Base-by-base conservation (phyloP, 1,139 yeast species). In the Suhomyces anneliseae region DNA sequence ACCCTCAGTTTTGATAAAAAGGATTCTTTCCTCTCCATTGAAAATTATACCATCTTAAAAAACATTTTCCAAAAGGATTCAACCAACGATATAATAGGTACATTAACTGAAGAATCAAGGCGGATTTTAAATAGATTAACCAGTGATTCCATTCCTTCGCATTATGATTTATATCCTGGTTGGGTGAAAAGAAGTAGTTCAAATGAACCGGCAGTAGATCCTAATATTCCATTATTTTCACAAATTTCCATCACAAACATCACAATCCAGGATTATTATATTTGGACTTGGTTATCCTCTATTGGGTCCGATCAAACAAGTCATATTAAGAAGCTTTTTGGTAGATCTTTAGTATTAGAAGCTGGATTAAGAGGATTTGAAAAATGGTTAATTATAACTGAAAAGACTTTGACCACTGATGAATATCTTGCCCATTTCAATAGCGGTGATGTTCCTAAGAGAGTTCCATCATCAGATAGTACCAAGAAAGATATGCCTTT, bases 241-340 rank as follows among this genome's bases (percentile, higher is more conserved):
- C 79, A 83, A 31, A 83, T 89, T 2, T 66, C 75, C 3, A 78
- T 86, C 12, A 69, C 80, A 14, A 79, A 87, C 51, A 85, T 87
- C 1, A 78, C 89, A 2, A 81, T 90, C 32, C 95, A 88, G 64
- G 97, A 90, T 61, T 90, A 87, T 61, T 89, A 85, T 59, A 87
- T 89, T 29, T 90, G 96, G 96, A 81, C 96, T 0, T 90, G 97
- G 97, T 71, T 89, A 56, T 83, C 90, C 3, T 79, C 90, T 2
- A 65, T 89, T 27, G 89, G 89, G 0, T 78, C 83, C 38, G 97
- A 90, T 59, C 89, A 88, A 61, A 82, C 90, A 0, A 72, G 77
- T 36, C 68, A 71, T 31, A 81, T 84, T 55, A 87, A 87, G 62
- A 78, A 78, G 32, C 65, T 84, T 2, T 90, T 90, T 70, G 97